Conservation (phyloP, 805 yeast genomes). For the Saccharomyces mikatae region DNA sequence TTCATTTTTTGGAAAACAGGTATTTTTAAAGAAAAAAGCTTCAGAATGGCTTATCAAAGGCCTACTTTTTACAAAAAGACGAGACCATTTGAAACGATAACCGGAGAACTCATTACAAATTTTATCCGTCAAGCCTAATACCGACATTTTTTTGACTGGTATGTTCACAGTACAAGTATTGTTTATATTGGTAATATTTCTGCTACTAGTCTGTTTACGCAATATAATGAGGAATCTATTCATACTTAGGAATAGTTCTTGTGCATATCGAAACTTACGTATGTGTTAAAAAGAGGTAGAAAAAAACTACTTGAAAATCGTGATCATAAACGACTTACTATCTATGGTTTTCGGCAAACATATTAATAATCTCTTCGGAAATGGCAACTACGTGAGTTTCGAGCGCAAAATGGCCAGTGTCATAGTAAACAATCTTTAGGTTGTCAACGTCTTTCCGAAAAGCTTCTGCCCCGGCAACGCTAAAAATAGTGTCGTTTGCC, state of each 20-base stretch:
- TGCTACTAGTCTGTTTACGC: too few species aligned
- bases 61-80: too few species aligned
- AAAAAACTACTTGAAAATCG: neutral
- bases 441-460: constrained; percentile 29
- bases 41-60: too few species aligned
- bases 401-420: constrained; percentile 37
- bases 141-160: too few species aligned
- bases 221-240: neutral
- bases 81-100: too few species aligned
- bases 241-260: neutral
- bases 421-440: constrained; percentile 23
- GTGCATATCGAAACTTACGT: neutral
- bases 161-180: too few species aligned
- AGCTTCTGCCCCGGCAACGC: constrained; percentile 33
- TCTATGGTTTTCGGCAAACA: neutral
- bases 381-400: constrained; percentile 27
- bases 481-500: constrained; percentile 33
- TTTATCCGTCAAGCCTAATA: too few species aligned
- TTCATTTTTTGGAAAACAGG: too few species aligned
- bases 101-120: too few species aligned
- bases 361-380: constrained; percentile 22
- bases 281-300: too few species aligned
- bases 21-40: too few species aligned
- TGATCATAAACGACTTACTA: neutral
- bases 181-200: too few species aligned